phyloP scores from a whole-genome alignment of 352 stramenopile genomes.

The Thalassiosira mediterranea region DNA sequence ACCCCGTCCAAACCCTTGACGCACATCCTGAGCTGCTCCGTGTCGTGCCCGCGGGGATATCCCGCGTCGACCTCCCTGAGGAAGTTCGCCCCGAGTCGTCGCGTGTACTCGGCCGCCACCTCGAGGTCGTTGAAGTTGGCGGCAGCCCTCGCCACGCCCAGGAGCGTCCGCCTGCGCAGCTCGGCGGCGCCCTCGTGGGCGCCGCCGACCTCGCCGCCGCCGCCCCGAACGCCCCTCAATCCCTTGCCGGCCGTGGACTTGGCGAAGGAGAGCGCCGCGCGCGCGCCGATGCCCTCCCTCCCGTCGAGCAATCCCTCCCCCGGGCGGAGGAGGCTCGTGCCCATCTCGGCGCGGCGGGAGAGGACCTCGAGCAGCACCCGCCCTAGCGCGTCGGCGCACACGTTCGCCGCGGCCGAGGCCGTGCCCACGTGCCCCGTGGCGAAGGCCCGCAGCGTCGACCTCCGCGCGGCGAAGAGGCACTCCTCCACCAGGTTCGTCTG shows the following conservation, averaged over 20 bases:
- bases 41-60: conserved; percentile 71
- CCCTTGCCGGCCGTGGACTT: conserved; percentile 52
- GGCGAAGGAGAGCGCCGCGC: conserved; percentile 48
- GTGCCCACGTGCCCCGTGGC: conserved; percentile 80
- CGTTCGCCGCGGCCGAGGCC: conserved; percentile 72
- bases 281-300: conserved; percentile 45
- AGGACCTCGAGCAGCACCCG: conserved; percentile 71
- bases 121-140: conserved; percentile 83
- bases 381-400: conserved; percentile 63
- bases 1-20: conserved; percentile 66
- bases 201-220: conserved; percentile 21
- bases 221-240: conserved; percentile 38
- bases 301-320: conserved; percentile 76
- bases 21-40: conserved; percentile 78
- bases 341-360: conserved; percentile 61
- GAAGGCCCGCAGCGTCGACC: conserved; percentile 72
- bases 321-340: conserved; percentile 66
- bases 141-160: conserved; percentile 69
- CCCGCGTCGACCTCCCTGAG: conserved; percentile 61
- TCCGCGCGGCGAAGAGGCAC: conserved; percentile 74
- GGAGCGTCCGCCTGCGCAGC: conserved; percentile 51
- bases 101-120: conserved; percentile 68
- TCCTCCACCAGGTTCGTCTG: conserved; percentile 80
- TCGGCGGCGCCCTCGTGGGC: conserved; percentile 27
- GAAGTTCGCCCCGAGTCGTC: conserved; percentile 65